Base-by-base conservation (phyloP, 2,329 filamentous ascomycete species). In the Chaetomium globosum region DNA sequence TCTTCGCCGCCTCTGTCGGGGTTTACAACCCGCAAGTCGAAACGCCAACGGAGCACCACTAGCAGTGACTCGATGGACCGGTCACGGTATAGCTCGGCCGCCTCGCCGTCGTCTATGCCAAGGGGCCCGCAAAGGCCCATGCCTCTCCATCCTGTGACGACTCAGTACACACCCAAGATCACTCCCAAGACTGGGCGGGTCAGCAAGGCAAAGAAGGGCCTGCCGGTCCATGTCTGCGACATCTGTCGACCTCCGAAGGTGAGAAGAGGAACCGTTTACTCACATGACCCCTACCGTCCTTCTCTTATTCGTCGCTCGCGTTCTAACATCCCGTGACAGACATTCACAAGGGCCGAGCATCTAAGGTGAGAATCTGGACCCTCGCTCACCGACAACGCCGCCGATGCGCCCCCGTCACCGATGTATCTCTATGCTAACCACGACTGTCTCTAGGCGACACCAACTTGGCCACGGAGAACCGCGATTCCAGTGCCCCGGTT, bases 341-440 rank as follows among this genome's bases (percentile, higher is more conserved):
- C 83, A 1, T 88, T 88, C 67, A 87, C 85, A 13, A 79, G 86
- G 71, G 86, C 85, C 33, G 85, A 88, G 71, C 86, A 88, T 75
- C 75, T 88, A 51, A 84, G 84, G 85, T 87, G 69, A 74, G 73
- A 16, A 10, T 56, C 19, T 39, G 5, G 21, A 36, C 31, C 19
- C 19, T 7, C 55, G 10, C 48, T 26, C 2, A 6, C 43, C 23
- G 39, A 26, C 23, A 8, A 9, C 31, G 31, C 30, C 12, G 16
- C 33, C 23, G 12, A 19, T 56, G 16, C 30, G n/a, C 30, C 51
- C 30, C 51, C 13, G 23, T 4, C 28, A 39, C 33, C 12, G 6
- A 33, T n/a, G n/a, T n/a, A n/a, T 12, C 3, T 19, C 21, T 39
- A 56, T 54, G 36, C 63, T 67, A 57, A 69, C 39, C 39, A 43